Base-by-base conservation (phyloP, 163 green algal genomes). In the Chlorella variabilis region DNA sequence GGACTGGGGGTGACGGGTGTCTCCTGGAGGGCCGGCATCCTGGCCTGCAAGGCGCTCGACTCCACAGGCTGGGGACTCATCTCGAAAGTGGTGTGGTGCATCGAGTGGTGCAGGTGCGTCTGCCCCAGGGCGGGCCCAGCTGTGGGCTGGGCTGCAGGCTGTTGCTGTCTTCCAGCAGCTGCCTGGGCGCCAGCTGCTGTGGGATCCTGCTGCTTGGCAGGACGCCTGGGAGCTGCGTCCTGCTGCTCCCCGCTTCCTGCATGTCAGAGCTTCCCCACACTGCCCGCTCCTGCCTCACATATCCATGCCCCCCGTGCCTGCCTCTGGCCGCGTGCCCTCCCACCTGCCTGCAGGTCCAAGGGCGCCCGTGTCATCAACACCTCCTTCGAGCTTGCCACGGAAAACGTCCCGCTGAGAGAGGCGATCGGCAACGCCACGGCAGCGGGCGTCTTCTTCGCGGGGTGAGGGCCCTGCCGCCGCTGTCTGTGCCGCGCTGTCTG, bases 341-440 rank as follows among this genome's bases (percentile, higher is more conserved):
- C n/a, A n/a, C n/a, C n/a, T n/a, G n/a, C 48, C 25, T 71, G 68
- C 75, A 48, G 83, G 20, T 45, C 58, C 27, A 33, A 42, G 13
- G 83, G 83, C 15, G 77, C 83, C 9, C 41, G 42, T 3, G 65
- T 87, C 25, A 81, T 87, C 31, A 84, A 71, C 51, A 83, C 74
- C 59, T 80, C 59, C 1, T 85, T 80, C 45, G 83, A 77, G 74
- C 54, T 59, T 45, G 48, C 23, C n/a, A 33, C 42, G 6, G 2
- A 33, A 8, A 85, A 75, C 59, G 8, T 69, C 15, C 56, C 70
- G 31, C 38, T 87, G 33, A n/a, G 2, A 25, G 83, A 83, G 2
- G 77, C 83, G 5, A 73, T 87, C 31, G 49, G 29, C n/a, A 49
- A 75, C 27, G 76, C 70, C 59, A 56, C 36, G 4, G 59, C 36